A percentile compares a stretch with the other conserved stretches of the same genome.
These are phyloP conservation scores for Solanum sitiens DNA, from an alignment of 257 asterid species.

Conservation along the genomic window DNA sequence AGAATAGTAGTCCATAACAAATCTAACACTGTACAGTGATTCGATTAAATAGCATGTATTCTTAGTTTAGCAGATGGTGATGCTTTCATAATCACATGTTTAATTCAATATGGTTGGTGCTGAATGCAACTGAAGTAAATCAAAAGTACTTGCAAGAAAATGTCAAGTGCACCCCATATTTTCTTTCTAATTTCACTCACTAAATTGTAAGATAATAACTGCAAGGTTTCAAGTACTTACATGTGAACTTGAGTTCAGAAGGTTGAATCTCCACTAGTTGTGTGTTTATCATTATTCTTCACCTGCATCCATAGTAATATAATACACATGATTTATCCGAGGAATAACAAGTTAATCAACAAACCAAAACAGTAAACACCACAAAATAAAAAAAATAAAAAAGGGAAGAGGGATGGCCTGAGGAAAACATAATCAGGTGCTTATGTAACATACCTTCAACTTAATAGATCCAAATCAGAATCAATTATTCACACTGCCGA, in stretches of 20 bases:
- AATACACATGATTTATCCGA: background rate
- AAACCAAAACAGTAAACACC: background rate
- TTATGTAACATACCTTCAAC: background rate
- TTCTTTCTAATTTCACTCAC: background rate
- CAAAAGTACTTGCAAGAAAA: background rate
- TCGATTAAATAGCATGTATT: background rate
- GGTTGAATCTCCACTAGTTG: constrained; percentile 67
- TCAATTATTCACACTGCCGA: background rate
- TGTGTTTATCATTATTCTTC: constrained; percentile 28
- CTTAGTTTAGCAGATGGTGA: background rate
- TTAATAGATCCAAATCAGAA: background rate
- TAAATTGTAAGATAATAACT: background rate
- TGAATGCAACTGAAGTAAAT: background rate
- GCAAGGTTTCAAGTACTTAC: constrained; percentile 27
- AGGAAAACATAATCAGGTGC: background rate
- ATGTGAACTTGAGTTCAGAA: constrained; percentile 60
- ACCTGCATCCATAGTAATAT: constrained; percentile 23
- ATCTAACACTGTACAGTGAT: background rate
- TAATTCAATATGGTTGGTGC: background rate
- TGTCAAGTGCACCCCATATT: background rate
- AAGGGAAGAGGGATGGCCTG: background rate
- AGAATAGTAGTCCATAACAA: background rate
- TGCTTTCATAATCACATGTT: background rate
- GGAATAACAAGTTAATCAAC: background rate
- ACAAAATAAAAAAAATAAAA: background rate